Base-by-base conservation (phyloP, 768 basidiomycete species). In the Scleroderma bovista region DNA sequence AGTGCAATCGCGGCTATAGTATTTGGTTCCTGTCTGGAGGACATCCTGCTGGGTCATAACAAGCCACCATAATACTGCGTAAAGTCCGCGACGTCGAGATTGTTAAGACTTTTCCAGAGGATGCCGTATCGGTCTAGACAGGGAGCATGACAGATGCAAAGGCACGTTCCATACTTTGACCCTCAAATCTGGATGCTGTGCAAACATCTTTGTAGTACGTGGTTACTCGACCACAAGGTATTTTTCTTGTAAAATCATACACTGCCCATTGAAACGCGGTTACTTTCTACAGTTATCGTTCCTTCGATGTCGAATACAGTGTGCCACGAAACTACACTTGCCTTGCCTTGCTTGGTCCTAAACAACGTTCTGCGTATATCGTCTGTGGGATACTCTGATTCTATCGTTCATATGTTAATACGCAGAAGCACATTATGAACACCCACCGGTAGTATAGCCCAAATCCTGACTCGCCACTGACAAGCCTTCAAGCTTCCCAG, bases 171-270 rank as follows among this genome's bases (percentile, higher is more conserved):
- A 29, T 4, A 29, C 26, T 29, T 29, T 29, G 9, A 9, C 9
- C 5, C 26, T 9, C 26, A 29, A 29, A 9, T 29, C 26, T 9
- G 26, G 5, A 29, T 29, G 74, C 74, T 1, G 58, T 51, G 31
- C 74, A 74, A 17, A 84, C 68, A 22, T 74, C 70, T 51, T 80
- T 81, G 55, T n/a, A n/a, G n/a, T 83, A 83, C 1, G 80, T 83
- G 19, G 73, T 72, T 1, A 84, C 76, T 37, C 69, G 75, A 1
- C 81, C 80, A 1, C 44, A 54, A 1, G 80, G 81, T 22, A 83
- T 77, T 1, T 65, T 73, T 36, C 64, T 57, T 5, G 71, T 59
- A 51, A 75, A 75, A 57, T 84, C 81, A 47, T 83, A 84, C 1
- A 83, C 79, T 10, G 70, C 75, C 81, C 81, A 84, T 52, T 78